Conservation (phyloP, 2,329 filamentous ascomycete genomes). For the Fusarium protoensiforme region DNA sequence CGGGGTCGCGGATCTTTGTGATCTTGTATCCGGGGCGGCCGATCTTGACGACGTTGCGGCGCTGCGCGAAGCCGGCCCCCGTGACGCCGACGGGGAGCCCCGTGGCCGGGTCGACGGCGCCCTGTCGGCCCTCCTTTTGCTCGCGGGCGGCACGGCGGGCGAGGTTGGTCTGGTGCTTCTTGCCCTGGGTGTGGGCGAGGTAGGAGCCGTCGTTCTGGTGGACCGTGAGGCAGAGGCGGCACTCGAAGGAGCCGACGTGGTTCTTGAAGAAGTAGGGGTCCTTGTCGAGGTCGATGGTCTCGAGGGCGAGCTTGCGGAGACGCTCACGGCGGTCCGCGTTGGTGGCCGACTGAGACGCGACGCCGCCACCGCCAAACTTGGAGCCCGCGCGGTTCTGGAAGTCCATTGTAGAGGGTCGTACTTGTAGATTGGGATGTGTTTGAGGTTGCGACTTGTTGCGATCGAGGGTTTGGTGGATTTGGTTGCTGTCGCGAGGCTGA, state of each 20-base stretch:
- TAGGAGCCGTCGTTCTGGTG: slow-evolving; percentile 99
- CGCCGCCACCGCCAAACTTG: slow-evolving; percentile 97
- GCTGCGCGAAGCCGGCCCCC: slow-evolving; percentile 72
- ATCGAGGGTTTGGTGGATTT: not conserved
- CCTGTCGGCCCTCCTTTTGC: slow-evolving; percentile 84
- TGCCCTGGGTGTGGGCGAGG: slow-evolving; percentile 96
- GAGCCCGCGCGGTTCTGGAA: slow-evolving; percentile 94
- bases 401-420: slow-evolving; percentile 62
- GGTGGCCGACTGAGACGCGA: slow-evolving; percentile 91
- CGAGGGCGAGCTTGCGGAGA: slow-evolving; percentile 95
- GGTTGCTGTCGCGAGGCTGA: slow-evolving; percentile 22
- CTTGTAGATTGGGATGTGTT: not conserved
- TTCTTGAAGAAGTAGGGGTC: slow-evolving; percentile 99
- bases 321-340: slow-evolving; percentile 98
- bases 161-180: slow-evolving; percentile 99
- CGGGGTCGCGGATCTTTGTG: slow-evolving; percentile 91
- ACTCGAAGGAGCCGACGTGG: slow-evolving; percentile 98
- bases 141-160: slow-evolving; percentile 95
- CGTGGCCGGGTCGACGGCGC: slow-evolving; percentile 72
- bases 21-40: slow-evolving; percentile 97
- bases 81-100: slow-evolving; percentile 80
- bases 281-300: slow-evolving; percentile 99
- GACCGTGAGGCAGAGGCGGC: slow-evolving; percentile 93
- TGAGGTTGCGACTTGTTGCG: not conserved
- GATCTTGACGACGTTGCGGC: slow-evolving; percentile 91